phyloP scores from a whole-genome alignment of 2,329 filamentous ascomycete species.

The Aurifilum marmelostoma region DNA sequence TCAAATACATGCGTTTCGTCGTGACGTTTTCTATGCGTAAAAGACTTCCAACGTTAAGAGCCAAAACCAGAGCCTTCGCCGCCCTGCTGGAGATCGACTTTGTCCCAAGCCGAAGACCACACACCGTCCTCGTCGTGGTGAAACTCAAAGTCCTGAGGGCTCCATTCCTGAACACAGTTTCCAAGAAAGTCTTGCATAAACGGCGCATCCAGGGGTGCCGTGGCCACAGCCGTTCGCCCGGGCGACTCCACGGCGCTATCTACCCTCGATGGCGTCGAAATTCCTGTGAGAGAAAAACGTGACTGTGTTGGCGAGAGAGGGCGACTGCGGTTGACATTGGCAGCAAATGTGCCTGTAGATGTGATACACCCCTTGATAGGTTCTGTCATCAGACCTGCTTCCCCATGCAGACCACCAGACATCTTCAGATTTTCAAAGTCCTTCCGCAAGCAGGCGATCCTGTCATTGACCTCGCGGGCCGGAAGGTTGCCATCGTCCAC shows the following conservation, averaged over 20 bases:
- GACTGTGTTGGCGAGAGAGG: background rate
- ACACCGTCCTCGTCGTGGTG: background rate
- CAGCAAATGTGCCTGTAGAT: conserved; percentile 19
- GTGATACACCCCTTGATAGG: conserved; percentile 9
- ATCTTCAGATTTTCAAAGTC: conserved; percentile 27
- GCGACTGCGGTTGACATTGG: conserved; percentile 8
- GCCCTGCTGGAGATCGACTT: background rate
- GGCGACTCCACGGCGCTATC: background rate
- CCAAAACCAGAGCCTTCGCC: background rate
- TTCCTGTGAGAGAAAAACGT: background rate
- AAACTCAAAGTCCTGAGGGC: conserved; percentile 12
- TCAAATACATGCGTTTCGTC: background rate
- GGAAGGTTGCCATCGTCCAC: conserved; percentile 36
- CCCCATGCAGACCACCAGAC: conserved; percentile 1
- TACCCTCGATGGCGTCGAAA: background rate
- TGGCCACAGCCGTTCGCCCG: background rate
- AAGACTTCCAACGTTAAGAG: background rate
- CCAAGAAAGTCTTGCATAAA: conserved; percentile 18
- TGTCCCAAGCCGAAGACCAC: conserved; percentile 13
- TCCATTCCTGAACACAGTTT: conserved; percentile 12
- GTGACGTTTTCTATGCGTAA: background rate
- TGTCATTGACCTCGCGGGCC: conserved; percentile 34
- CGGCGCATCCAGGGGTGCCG: conserved; percentile 13
- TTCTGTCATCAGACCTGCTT: conserved; percentile 6
- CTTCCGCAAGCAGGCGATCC: conserved; percentile 28